Percentiles rank a stretch among this genome's conserved stretches.
Evolutionary conservation across 2,329 filamentous ascomycete species (phyloP).

Genomic region (Penicillium brasilianum): DNA sequence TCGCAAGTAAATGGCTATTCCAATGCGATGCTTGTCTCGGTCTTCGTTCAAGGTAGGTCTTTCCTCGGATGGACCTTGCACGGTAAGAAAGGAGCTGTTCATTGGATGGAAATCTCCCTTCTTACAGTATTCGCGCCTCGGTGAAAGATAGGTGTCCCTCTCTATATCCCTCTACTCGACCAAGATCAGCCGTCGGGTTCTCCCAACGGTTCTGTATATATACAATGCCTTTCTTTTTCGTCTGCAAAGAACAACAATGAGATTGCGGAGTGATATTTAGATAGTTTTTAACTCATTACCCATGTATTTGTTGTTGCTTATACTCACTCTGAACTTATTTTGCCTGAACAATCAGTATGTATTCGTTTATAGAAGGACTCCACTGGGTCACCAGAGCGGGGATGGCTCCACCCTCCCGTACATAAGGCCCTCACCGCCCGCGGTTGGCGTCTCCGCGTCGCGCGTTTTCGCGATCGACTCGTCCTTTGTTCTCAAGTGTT

Average conservation of each 20-base stretch:
- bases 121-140: not conserved
- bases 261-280: not conserved
- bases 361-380: not conserved
- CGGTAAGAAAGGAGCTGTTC: not conserved
- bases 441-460: slow-evolving; percentile 2
- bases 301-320: not conserved
- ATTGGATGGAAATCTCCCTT: not conserved
- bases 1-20: slow-evolving; percentile 34
- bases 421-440: not conserved
- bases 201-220: slow-evolving; percentile 6
- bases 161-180: not conserved
- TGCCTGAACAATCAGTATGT: not conserved
- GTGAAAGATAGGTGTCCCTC: not conserved
- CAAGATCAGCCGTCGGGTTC: not conserved
- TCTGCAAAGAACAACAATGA: not conserved
- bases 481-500: not conserved
- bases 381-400: not conserved
- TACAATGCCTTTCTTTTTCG: slow-evolving; percentile 4
- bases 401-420: not conserved
- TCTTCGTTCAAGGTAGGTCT: not conserved
- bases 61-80: not conserved
- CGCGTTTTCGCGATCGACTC: slow-evolving; percentile 12
- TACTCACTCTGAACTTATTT: not conserved
- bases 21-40: not conserved
- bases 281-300: not conserved